Percentiles rank a stretch among this genome's conserved stretches.
Evolutionary conservation across 257 asterid species (phyloP).

Genomic region (Solanum paucissectum): DNA sequence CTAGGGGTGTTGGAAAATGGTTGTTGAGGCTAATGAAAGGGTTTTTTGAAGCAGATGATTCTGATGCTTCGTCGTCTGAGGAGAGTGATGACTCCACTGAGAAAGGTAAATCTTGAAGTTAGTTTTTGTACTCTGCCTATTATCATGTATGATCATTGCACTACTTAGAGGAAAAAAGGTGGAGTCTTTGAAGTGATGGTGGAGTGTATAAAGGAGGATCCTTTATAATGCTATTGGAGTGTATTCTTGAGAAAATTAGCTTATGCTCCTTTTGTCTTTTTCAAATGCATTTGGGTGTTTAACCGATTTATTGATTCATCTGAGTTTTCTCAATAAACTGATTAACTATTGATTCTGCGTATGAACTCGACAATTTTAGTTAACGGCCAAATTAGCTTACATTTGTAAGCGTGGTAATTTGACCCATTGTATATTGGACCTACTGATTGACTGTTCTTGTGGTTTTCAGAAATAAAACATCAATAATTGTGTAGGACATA

Average conservation of each 20-base stretch:
- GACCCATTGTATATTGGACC: neutral
- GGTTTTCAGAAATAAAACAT: neutral
- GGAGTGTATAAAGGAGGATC: neutral
- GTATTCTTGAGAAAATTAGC: neutral
- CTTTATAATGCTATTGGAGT: neutral
- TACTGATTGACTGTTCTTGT: neutral
- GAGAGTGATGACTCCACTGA: conserved; percentile 22
- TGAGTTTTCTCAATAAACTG: neutral
- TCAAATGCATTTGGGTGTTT: neutral
- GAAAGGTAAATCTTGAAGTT: conserved; percentile 31
- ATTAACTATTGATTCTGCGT: neutral
- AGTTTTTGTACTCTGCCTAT: neutral
- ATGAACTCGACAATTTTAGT: neutral
- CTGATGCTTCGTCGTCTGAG: neutral
- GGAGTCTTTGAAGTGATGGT: neutral
- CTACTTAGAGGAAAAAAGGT: neutral
- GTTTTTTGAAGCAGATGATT: conserved; percentile 30
- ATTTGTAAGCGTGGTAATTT: neutral
- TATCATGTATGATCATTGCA: neutral
- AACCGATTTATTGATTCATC: neutral
- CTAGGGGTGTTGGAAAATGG: conserved; percentile 95
- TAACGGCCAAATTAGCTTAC: neutral
- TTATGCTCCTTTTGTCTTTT: neutral
- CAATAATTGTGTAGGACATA: neutral
- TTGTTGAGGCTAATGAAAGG: conserved; percentile 77